These are phyloP conservation scores for Peziza echinospora DNA, from an alignment of 495 filamentous ascomycete species.

Conservation along the genomic window DNA sequence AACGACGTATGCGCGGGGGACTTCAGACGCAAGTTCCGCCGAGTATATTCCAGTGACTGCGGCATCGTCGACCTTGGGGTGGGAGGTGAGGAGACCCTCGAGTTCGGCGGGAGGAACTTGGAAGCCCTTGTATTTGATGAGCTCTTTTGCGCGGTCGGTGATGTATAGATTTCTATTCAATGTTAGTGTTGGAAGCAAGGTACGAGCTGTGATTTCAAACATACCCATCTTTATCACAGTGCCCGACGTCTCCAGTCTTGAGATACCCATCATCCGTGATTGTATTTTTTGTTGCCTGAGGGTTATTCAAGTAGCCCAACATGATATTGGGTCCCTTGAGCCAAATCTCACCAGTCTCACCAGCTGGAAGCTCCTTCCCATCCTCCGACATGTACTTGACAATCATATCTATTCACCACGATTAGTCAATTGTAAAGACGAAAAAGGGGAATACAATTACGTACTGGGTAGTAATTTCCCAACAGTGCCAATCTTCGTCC, in stretches of 20 bases:
- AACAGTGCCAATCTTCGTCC: constrained; percentile 51
- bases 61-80: constrained; percentile 55
- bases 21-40: constrained; percentile 47
- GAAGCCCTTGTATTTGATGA: constrained; percentile 83
- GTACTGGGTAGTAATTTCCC: constrained; percentile 45
- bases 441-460: background rate
- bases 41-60: constrained; percentile 69
- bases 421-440: background rate
- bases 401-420: constrained; percentile 33
- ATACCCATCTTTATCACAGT: constrained; percentile 35
- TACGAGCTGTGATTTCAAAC: too few species aligned
- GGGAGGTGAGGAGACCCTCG: constrained; percentile 52
- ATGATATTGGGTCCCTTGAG: constrained; percentile 61
- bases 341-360: constrained; percentile 53
- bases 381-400: constrained; percentile 56
- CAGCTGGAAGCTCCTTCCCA: constrained; percentile 35
- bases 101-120: constrained; percentile 77
- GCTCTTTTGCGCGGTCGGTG: constrained; percentile 72
- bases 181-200: too few species aligned
- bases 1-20: constrained; percentile 68
- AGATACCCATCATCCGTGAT: constrained; percentile 59
- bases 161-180: constrained; percentile 53
- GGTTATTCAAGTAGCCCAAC: constrained; percentile 53
- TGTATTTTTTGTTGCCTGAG: constrained; percentile 37
- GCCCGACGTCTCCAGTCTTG: constrained; percentile 52